These are phyloP conservation scores for Psophocarpus tetragonolobus DNA, from an alignment of 306 rosid genomes.

Conservation along the genomic window DNA sequence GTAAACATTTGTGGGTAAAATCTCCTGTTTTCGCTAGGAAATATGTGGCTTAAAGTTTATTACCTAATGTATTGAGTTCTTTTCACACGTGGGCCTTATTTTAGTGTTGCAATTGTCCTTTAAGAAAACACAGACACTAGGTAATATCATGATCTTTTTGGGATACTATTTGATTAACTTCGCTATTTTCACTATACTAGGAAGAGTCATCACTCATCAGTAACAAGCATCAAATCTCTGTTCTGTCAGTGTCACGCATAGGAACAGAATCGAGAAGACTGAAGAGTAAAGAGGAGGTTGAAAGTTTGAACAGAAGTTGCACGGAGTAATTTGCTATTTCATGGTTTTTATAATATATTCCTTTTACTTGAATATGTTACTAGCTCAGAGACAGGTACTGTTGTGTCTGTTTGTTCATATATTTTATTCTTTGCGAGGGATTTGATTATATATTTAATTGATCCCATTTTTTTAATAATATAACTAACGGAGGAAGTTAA, in stretches of 20 bases:
- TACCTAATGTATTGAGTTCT: background rate
- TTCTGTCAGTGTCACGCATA: background rate
- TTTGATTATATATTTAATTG: background rate
- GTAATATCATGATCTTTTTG: background rate
- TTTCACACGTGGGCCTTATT: background rate
- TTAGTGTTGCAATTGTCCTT: background rate
- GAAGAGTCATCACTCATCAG: background rate
- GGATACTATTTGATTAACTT: background rate
- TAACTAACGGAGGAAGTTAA: background rate
- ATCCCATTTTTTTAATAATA: background rate
- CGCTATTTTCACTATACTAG: background rate
- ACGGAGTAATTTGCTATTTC: background rate
- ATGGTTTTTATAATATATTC: background rate
- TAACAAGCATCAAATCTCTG: background rate
- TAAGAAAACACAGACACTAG: background rate
- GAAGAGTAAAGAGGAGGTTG: background rate
- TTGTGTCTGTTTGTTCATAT: too few species aligned
- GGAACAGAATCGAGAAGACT: background rate
- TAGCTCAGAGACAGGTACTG: background rate
- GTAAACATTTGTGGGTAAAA: background rate
- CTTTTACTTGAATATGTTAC: background rate
- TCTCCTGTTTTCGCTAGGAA: background rate
- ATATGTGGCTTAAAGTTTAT: background rate
- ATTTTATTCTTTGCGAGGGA: background rate
- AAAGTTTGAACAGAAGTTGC: background rate